Evolutionary conservation across 2,329 filamentous ascomycete genomes (phyloP).

Genomic region (Claviceps cyperi): DNA sequence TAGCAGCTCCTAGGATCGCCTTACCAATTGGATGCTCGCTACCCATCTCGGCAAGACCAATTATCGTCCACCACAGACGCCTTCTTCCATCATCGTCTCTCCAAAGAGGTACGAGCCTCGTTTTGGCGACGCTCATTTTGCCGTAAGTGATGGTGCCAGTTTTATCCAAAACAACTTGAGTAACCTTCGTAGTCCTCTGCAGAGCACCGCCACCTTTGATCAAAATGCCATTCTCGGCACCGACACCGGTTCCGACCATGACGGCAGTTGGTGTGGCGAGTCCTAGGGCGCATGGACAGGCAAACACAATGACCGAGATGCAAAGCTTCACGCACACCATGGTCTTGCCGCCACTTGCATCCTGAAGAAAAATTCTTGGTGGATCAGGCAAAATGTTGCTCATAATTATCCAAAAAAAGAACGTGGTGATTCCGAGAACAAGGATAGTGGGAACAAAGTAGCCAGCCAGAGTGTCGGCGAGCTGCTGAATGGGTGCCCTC

Average conservation of each 20-base stretch:
- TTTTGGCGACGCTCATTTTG: conserved; percentile 80
- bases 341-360: conserved; percentile 71
- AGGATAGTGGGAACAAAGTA: conserved; percentile 91
- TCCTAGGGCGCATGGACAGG: conserved; percentile 92
- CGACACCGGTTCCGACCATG: conserved; percentile 97
- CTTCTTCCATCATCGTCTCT: conserved; percentile 49
- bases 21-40: conserved; percentile 94
- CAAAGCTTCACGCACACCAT: conserved; percentile 97
- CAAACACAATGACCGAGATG: conserved; percentile 97
- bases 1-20: conserved; percentile 65
- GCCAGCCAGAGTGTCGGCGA: conserved; percentile 81
- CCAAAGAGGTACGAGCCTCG: conserved; percentile 56
- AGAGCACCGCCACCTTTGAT: conserved; percentile 91
- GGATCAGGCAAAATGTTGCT: conserved; percentile 73
- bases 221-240: conserved; percentile 90
- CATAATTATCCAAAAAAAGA: conserved; percentile 85
- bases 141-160: conserved; percentile 89
- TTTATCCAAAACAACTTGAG: conserved; percentile 85
- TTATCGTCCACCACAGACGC: conserved; percentile 85
- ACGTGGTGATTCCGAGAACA: conserved; percentile 68
- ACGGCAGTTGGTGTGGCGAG: conserved; percentile 91
- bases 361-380: conserved; percentile 74
- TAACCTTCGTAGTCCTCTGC: conserved; percentile 81
- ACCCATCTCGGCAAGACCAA: conserved; percentile 88
- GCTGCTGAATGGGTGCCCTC: conserved; percentile 81